These are phyloP conservation scores for Drechslera avenae DNA, from an alignment of 2,329 filamentous ascomycete genomes.

Conservation along the genomic window DNA sequence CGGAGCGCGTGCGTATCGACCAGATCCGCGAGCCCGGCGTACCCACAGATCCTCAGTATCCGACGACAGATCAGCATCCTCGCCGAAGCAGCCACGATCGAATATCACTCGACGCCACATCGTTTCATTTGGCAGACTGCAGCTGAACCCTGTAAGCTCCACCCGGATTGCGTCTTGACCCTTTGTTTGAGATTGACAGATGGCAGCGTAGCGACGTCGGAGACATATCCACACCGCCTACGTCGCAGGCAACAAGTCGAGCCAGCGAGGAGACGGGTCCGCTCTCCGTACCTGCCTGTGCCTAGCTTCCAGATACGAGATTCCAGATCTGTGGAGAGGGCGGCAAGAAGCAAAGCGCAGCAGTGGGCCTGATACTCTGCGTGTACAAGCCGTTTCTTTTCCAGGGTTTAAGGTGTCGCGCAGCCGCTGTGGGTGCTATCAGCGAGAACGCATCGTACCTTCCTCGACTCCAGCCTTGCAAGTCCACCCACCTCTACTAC, in stretches of 20 bases:
- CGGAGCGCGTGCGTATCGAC: slow-evolving; percentile 20
- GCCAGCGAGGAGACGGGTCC: slow-evolving; percentile 30
- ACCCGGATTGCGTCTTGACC: slow-evolving; percentile 37
- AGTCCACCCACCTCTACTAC: slow-evolving; percentile 10
- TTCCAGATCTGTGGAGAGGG: slow-evolving; percentile 43
- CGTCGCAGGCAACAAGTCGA: slow-evolving; percentile 37
- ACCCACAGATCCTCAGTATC: slow-evolving; percentile 38
- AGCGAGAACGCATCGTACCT: slow-evolving; percentile 19
- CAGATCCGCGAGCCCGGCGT: slow-evolving; percentile 35
- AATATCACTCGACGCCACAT: slow-evolving; percentile 41
- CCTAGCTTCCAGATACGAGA: slow-evolving; percentile 32
- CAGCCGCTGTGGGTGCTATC: slow-evolving; percentile 36
- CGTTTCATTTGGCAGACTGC: slow-evolving; percentile 40
- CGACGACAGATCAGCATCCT: slow-evolving; percentile 36
- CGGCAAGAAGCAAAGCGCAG: slow-evolving; percentile 47
- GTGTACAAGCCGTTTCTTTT: slow-evolving; percentile 37
- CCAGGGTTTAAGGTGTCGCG: slow-evolving; percentile 41
- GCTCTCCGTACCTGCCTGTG: slow-evolving; percentile 40
- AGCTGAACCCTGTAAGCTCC: slow-evolving; percentile 46
- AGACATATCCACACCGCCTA: slow-evolving; percentile 35
- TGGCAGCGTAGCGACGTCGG: slow-evolving; percentile 34
- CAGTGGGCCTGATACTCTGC: slow-evolving; percentile 30
- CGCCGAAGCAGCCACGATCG: slow-evolving; percentile 43
- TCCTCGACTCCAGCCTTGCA: slow-evolving; percentile 15
- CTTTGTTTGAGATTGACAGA: slow-evolving; percentile 42